phyloP scores from a whole-genome alignment of 139 green algal species.

The Tetradesmus obliquus region DNA sequence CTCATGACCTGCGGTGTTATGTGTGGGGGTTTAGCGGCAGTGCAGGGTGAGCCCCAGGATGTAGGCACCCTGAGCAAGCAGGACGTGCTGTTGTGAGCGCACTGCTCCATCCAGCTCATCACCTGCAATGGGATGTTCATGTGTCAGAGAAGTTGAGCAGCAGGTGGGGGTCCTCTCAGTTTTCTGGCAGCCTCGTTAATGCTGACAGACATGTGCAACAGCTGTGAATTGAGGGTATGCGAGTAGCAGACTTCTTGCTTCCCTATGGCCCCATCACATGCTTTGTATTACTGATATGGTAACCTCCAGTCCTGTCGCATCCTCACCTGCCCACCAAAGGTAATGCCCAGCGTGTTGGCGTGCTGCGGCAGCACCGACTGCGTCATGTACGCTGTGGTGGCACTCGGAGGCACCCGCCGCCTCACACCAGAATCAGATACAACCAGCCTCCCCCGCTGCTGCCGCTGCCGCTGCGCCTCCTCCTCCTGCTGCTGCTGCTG shows the following conservation, averaged over 20 bases:
- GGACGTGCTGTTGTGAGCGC: slow-evolving; percentile 75
- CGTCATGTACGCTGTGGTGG: slow-evolving; percentile 82
- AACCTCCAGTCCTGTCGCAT: background rate
- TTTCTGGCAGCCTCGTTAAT: background rate
- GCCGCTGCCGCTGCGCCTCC: background rate
- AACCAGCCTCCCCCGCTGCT: background rate
- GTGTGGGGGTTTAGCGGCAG: background rate
- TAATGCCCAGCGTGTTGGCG: slow-evolving; percentile 86
- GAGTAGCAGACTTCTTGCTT: background rate
- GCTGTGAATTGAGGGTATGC: too few species aligned
- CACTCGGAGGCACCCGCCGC: slow-evolving; percentile 57
- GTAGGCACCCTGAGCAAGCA: background rate
- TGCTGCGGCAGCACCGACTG: slow-evolving; percentile 87
- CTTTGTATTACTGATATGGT: background rate
- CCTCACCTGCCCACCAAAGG: slow-evolving; percentile 82
- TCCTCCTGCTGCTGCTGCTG: slow-evolving; percentile 3
- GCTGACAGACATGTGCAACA: background rate
- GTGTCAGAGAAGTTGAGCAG: too few species aligned
- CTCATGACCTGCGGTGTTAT: slow-evolving; percentile 63
- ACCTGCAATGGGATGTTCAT: slow-evolving; percentile 53
- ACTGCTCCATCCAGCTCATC: slow-evolving; percentile 85
- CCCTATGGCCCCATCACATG: background rate
- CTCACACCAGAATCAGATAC: background rate
- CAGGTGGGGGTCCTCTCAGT: too few species aligned
- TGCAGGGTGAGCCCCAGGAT: too few species aligned